These are phyloP conservation scores for Paramyrothecium roridum DNA, from an alignment of 2,329 filamentous ascomycete genomes.

Conservation along the genomic window DNA sequence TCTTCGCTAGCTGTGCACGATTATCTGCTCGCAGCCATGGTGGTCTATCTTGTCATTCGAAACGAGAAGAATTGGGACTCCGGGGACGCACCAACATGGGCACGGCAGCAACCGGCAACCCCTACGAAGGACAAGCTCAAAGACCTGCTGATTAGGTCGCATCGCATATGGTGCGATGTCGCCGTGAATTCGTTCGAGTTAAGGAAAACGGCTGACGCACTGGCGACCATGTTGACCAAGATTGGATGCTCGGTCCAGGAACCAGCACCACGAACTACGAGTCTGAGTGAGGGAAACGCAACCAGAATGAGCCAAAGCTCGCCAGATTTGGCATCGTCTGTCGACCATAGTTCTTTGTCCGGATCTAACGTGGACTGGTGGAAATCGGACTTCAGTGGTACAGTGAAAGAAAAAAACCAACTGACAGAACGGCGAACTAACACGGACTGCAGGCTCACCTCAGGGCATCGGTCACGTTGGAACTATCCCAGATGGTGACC, in stretches of 20 bases:
- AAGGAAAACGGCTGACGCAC: slow-evolving; percentile 41
- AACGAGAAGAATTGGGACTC: slow-evolving; percentile 36
- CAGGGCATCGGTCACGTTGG: neutral
- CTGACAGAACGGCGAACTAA: neutral
- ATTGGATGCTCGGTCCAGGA: slow-evolving; percentile 28
- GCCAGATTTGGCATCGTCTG: neutral
- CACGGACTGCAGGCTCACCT: neutral
- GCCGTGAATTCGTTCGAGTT: slow-evolving; percentile 33
- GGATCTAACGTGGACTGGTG: neutral
- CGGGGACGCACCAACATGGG: slow-evolving; percentile 30
- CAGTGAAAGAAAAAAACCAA: slow-evolving; percentile 6
- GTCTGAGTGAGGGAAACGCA: neutral
- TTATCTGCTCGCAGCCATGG: slow-evolving; percentile 59
- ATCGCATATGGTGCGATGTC: slow-evolving; percentile 41
- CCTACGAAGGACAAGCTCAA: slow-evolving; percentile 36
- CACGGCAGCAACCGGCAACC: slow-evolving; percentile 22
- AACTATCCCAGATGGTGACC: slow-evolving; percentile 3
- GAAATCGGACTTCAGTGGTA: slow-evolving; percentile 10
- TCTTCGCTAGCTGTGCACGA: slow-evolving; percentile 57
- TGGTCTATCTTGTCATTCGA: slow-evolving; percentile 52
- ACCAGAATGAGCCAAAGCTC: neutral
- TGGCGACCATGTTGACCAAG: slow-evolving; percentile 42
- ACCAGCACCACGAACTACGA: neutral
- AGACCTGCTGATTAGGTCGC: slow-evolving; percentile 36
- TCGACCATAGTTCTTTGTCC: neutral